These are phyloP conservation scores for Paecilomyces fulvus DNA, from an alignment of 2,329 filamentous ascomycete species.

Conservation along the genomic window DNA sequence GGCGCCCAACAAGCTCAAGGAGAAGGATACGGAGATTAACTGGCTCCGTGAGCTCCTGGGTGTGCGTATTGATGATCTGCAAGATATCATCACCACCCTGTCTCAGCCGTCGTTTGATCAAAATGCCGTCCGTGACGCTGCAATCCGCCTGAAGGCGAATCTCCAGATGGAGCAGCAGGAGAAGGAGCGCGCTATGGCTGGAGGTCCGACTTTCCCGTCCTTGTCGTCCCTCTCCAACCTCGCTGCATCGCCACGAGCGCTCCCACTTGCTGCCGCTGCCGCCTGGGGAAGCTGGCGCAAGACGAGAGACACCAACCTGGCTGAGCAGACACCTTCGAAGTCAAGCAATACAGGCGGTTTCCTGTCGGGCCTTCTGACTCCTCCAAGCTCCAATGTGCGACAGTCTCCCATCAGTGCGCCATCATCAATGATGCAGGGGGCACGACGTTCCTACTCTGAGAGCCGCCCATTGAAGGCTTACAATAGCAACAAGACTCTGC, in stretches of 20 bases:
- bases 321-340: slow-evolving; percentile 53
- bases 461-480: slow-evolving; percentile 25
- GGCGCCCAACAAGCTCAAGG: slow-evolving; percentile 71
- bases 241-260: slow-evolving; percentile 64
- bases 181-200: slow-evolving; percentile 72
- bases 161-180: slow-evolving; percentile 98
- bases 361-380: slow-evolving; percentile 75
- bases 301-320: slow-evolving; percentile 44
- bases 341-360: slow-evolving; percentile 51
- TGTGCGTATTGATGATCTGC: slow-evolving; percentile 81
- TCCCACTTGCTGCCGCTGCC: slow-evolving; percentile 83
- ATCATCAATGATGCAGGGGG: slow-evolving; percentile 15
- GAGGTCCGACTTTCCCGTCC: slow-evolving; percentile 58
- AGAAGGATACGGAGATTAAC: slow-evolving; percentile 85
- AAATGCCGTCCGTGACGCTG: slow-evolving; percentile 74
- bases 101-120: slow-evolving; percentile 67
- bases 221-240: slow-evolving; percentile 69
- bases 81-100: slow-evolving; percentile 79
- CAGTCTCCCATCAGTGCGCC: slow-evolving; percentile 46
- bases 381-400: slow-evolving; percentile 68
- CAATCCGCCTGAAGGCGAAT: slow-evolving; percentile 86
- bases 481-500: slow-evolving; percentile 15
- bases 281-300: slow-evolving; percentile 96
- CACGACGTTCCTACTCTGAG: slow-evolving; percentile 23
- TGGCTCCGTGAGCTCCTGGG: slow-evolving; percentile 92